phyloP scores from a whole-genome alignment of 148 eudicot species.

The Rhododendron griersonianum region DNA sequence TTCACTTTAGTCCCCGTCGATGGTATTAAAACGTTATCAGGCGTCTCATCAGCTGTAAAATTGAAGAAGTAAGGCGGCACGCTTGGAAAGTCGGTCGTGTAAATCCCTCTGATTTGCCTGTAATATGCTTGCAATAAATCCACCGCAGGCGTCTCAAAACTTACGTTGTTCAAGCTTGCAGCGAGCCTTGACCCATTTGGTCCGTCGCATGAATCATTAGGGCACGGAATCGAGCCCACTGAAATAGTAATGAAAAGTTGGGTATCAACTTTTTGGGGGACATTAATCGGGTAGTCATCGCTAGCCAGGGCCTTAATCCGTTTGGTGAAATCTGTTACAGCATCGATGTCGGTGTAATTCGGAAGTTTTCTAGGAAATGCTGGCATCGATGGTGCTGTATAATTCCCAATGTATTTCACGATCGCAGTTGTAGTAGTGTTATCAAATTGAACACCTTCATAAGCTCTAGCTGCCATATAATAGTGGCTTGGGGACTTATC shows the following conservation, averaged over 20 bases:
- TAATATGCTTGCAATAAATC: constrained; percentile 30
- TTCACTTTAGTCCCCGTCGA: constrained; percentile 16
- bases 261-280: constrained; percentile 14
- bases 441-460: neutral
- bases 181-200: constrained; percentile 17
- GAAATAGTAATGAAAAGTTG: constrained; percentile 10
- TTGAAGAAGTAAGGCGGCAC: constrained; percentile 14
- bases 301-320: constrained; percentile 4
- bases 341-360: neutral
- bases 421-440: constrained; percentile 32
- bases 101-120: constrained; percentile 9
- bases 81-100: constrained; percentile 17
- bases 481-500: constrained; percentile 12
- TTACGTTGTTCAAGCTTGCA: constrained; percentile 25
- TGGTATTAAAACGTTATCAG: constrained; percentile 9
- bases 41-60: constrained; percentile 14
- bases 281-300: constrained; percentile 9
- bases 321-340: constrained; percentile 11
- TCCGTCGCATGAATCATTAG: constrained; percentile 13
- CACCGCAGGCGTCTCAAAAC: constrained; percentile 14
- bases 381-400: constrained; percentile 3
- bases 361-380: constrained; percentile 21
- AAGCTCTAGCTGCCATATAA: constrained; percentile 24
- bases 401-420: constrained; percentile 4
- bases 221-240: constrained; percentile 13